Percentiles rank a stretch among this genome's conserved stretches.
These are phyloP conservation scores for Aureobasidium subglaciale DNA, from an alignment of 2,329 filamentous ascomycete species.

Conservation along the genomic window DNA sequence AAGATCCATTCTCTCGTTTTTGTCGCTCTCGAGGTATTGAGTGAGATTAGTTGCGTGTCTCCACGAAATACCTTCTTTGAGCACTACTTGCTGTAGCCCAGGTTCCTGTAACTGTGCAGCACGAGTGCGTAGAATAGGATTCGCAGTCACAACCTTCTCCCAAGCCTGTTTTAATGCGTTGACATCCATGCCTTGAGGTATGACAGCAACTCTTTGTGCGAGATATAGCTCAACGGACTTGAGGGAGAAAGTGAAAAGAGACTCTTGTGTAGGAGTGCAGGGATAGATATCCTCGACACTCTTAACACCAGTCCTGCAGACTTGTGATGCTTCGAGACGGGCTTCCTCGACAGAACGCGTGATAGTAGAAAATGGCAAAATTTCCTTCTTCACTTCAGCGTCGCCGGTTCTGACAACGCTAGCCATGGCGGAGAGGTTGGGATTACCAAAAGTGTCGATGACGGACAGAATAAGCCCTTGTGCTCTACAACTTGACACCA, in stretches of 20 bases:
- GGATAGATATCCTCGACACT: conserved; percentile 35
- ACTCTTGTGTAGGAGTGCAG: conserved; percentile 37
- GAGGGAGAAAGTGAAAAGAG: conserved; percentile 31
- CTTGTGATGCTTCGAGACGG: conserved; percentile 31
- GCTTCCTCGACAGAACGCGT: conserved; percentile 21
- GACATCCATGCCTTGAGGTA: conserved; percentile 27
- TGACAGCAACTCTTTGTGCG: conserved; percentile 30
- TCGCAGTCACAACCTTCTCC: conserved; percentile 26
- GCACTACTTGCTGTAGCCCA: conserved; percentile 18
- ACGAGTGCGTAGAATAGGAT: conserved; percentile 34
- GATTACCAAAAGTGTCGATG: conserved; percentile 37
- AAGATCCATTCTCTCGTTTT: conserved; percentile 32
- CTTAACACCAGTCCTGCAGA: conserved; percentile 24
- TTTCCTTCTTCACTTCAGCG: conserved; percentile 22
- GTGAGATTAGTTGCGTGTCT: conserved; percentile 24
- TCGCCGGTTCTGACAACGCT: conserved; percentile 24
- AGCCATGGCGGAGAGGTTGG: conserved; percentile 42
- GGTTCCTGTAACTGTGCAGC: conserved; percentile 2
- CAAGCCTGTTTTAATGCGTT: conserved; percentile 31
- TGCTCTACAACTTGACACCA: conserved; percentile 33
- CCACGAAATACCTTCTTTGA: conserved; percentile 28
- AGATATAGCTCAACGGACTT: conserved; percentile 33
- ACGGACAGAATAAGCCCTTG: conserved; percentile 35
- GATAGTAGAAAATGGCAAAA: conserved; percentile 29
- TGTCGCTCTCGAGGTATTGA: conserved; percentile 31